phyloP scores from a whole-genome alignment of 345 rosid species.

The Brassica napus region DNA sequence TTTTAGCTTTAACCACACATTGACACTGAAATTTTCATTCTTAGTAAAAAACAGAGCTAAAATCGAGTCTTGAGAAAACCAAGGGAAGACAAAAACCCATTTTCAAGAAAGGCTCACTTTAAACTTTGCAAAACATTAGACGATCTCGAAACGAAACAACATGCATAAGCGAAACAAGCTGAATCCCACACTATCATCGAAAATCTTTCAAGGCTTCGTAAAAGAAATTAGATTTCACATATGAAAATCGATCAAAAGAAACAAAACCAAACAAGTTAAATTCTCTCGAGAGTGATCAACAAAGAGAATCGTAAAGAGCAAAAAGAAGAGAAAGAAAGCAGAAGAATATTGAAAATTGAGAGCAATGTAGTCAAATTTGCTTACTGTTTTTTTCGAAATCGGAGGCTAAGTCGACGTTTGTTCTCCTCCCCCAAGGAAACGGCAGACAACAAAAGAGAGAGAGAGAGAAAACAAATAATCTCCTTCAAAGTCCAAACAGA shows the following conservation, averaged over 20 bases:
- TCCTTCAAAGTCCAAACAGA: constrained; percentile 13
- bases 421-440: constrained; percentile 20
- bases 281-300: constrained; percentile 16
- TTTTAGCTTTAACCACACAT: constrained; percentile 2
- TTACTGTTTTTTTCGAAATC: constrained; percentile 27
- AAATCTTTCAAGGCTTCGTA: not conserved
- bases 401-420: constrained; percentile 43
- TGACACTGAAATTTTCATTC: not conserved
- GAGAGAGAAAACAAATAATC: not conserved
- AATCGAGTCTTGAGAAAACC: not conserved
- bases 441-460: not conserved
- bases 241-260: not conserved
- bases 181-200: not conserved
- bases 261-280: not conserved
- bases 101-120: not conserved
- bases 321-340: not conserved
- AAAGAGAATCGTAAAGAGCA: not conserved
- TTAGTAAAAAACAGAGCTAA: constrained; percentile 15
- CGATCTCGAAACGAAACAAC: constrained; percentile 16
- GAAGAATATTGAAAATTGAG: constrained; percentile 1
- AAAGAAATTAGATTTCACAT: not conserved
- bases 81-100: not conserved
- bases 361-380: constrained; percentile 32
- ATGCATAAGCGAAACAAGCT: constrained; percentile 22
- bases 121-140: constrained; percentile 10